phyloP scores from a whole-genome alignment of 164 flowering plant species.

The Piper betle region DNA sequence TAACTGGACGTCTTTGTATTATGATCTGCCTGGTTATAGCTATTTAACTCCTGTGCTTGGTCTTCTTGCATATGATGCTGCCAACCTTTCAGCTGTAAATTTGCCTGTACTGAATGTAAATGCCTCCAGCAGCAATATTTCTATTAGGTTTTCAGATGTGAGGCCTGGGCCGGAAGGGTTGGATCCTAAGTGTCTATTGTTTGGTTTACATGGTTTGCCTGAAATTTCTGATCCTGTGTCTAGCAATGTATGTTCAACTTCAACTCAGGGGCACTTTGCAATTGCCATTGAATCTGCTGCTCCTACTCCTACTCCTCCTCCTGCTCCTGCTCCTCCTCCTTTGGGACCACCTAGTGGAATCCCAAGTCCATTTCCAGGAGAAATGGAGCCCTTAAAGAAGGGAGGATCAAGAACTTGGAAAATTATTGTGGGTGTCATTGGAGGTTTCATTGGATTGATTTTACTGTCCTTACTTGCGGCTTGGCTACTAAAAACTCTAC shows the following conservation, averaged over 20 bases:
- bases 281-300: constrained; percentile 44
- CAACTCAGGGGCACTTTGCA: constrained; percentile 64
- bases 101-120: constrained; percentile 42
- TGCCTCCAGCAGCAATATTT: constrained; percentile 26
- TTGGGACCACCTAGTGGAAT: not conserved
- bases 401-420: constrained; percentile 37
- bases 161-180: constrained; percentile 25
- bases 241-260: constrained; percentile 34
- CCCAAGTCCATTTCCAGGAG: not conserved
- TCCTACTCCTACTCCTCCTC: constrained; percentile 33
- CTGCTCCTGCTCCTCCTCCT: constrained; percentile 1
- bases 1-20: constrained; percentile 49
- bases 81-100: constrained; percentile 44
- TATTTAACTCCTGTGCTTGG: too few species aligned
- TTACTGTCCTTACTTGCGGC: constrained; percentile 23
- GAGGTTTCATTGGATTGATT: constrained; percentile 31
- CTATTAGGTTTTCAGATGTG: constrained; percentile 27
- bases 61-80: constrained; percentile 63
- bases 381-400: constrained; percentile 3
- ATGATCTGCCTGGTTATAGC: constrained; percentile 24
- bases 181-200: constrained; percentile 44
- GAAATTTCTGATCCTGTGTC: constrained; percentile 32
- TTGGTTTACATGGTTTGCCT: constrained; percentile 41
- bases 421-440: constrained; percentile 5
- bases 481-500: constrained; percentile 25